Percentiles rank a stretch among this genome's conserved stretches.
These are phyloP conservation scores for Chaetomidium leptoderma DNA, from an alignment of 495 filamentous ascomycete species.

Conservation along the genomic window DNA sequence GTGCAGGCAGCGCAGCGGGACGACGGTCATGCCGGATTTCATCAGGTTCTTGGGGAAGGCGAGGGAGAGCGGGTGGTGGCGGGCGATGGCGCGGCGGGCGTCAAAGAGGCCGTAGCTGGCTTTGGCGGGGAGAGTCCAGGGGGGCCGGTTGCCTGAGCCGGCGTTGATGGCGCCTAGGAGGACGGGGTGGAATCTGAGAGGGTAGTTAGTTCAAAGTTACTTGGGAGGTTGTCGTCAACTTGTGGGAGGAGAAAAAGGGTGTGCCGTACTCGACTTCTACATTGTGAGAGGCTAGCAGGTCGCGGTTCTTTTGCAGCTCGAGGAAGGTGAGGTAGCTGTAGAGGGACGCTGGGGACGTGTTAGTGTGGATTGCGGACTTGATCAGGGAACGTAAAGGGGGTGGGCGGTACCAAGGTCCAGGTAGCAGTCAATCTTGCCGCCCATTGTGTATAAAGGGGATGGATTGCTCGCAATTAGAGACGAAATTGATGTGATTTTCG, in stretches of 20 bases:
- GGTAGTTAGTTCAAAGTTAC: not conserved
- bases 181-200: conserved; percentile 57
- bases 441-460: conserved; percentile 36
- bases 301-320: conserved; percentile 53
- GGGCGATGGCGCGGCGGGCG: conserved; percentile 53
- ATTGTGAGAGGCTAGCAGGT: conserved; percentile 50
- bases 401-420: conserved; percentile 29
- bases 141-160: conserved; percentile 66
- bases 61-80: conserved; percentile 41
- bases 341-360: conserved; percentile 52
- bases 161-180: conserved; percentile 71
- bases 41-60: conserved; percentile 40
- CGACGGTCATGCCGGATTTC: conserved; percentile 30
- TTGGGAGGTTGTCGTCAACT: not conserved
- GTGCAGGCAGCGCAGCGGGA: conserved; percentile 59
- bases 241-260: not conserved
- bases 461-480: not conserved
- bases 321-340: conserved; percentile 64
- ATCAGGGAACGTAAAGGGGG: not conserved
- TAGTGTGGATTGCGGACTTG: conserved; percentile 11
- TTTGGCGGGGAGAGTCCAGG: conserved; percentile 66
- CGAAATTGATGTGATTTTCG: not conserved
- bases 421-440: conserved; percentile 59
- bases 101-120: conserved; percentile 54
- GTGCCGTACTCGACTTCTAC: conserved; percentile 59